Evolutionary conservation across 2,329 filamentous ascomycete species (phyloP).

Genomic region (Gaeumannomyces tritici): DNA sequence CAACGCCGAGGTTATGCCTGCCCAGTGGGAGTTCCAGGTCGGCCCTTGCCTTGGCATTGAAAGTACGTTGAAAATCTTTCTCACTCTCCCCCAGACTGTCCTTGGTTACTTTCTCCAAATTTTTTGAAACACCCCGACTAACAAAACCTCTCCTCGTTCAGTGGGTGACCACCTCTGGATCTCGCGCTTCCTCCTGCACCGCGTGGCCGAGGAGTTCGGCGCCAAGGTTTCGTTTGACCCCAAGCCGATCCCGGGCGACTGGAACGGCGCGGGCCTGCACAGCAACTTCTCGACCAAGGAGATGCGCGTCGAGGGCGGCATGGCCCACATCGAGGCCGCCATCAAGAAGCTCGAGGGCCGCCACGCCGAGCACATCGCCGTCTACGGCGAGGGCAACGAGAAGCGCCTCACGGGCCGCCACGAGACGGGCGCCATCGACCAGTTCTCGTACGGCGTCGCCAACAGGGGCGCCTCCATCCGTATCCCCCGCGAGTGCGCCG

Average conservation of each 20-base stretch:
- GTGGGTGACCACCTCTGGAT: slow-evolving; percentile 97
- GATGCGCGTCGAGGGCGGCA: slow-evolving; percentile 85
- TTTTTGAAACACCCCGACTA: slow-evolving; percentile 23
- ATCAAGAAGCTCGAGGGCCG: slow-evolving; percentile 76
- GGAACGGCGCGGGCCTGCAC: slow-evolving; percentile 74
- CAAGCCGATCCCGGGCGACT: slow-evolving; percentile 89
- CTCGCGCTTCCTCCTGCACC: slow-evolving; percentile 73
- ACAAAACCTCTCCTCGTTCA: slow-evolving; percentile 15
- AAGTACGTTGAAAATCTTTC: slow-evolving; percentile 17
- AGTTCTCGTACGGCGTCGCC: slow-evolving; percentile 89
- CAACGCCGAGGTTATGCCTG: slow-evolving; percentile 92
- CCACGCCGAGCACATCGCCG: slow-evolving; percentile 75
- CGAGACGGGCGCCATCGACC: slow-evolving; percentile 90
- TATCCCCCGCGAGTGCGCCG: slow-evolving; percentile 58
- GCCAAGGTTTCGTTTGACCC: slow-evolving; percentile 91
- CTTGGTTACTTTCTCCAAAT: too few species aligned
- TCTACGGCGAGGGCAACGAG: slow-evolving; percentile 93
- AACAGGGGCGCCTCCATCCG: slow-evolving; percentile 93
- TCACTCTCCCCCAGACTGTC: too few species aligned
- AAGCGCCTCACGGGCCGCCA: slow-evolving; percentile 85
- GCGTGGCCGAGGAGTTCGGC: slow-evolving; percentile 88
- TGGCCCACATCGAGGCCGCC: slow-evolving; percentile 85
- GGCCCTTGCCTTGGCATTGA: slow-evolving; percentile 78
- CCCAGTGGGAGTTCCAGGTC: slow-evolving; percentile 68
- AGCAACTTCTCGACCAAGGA: slow-evolving; percentile 85